A percentile compares a stretch with the other conserved stretches of the same genome.
These are phyloP conservation scores for Vitis rupestris DNA, from an alignment of 164 flowering plant species.

Conservation along the genomic window DNA sequence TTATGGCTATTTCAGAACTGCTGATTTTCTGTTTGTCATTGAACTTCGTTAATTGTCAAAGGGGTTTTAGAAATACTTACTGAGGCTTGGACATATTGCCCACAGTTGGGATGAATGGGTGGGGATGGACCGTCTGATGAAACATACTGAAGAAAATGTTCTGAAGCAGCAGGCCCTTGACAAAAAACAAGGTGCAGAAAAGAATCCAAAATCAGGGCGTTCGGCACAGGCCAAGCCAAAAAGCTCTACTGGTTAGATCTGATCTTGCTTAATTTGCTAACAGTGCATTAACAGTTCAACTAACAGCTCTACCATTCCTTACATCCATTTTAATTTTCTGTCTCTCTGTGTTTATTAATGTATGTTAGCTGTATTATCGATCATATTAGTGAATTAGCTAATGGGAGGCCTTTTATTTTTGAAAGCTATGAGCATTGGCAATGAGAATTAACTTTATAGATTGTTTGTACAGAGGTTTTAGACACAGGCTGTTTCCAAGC, in stretches of 20 bases:
- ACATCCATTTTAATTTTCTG: neutral
- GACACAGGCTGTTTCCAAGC: too few species aligned
- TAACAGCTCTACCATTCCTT: neutral
- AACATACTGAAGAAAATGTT: slow-evolving; percentile 62
- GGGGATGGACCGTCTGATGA: slow-evolving; percentile 57
- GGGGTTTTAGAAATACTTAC: slow-evolving; percentile 15
- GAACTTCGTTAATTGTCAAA: slow-evolving; percentile 8
- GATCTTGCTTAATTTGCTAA: neutral
- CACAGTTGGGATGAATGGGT: slow-evolving; percentile 99
- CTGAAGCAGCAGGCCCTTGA: slow-evolving; percentile 55
- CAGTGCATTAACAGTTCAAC: neutral
- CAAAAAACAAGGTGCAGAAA: slow-evolving; percentile 52
- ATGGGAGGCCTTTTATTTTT: too few species aligned
- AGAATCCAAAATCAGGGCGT: slow-evolving; percentile 67
- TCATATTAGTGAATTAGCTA: too few species aligned
- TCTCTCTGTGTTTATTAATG: neutral
- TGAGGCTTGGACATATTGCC: slow-evolving; percentile 31
- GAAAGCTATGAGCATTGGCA: too few species aligned
- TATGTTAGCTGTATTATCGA: neutral
- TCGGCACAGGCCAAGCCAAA: slow-evolving; percentile 60
- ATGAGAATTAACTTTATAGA: too few species aligned
- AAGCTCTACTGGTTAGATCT: slow-evolving; percentile 56
- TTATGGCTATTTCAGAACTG: neutral
- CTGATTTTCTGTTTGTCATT: neutral
- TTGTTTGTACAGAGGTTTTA: too few species aligned